phyloP scores from a whole-genome alignment of 2,329 filamentous ascomycete genomes.

The Aureobasidium leucospermi region DNA sequence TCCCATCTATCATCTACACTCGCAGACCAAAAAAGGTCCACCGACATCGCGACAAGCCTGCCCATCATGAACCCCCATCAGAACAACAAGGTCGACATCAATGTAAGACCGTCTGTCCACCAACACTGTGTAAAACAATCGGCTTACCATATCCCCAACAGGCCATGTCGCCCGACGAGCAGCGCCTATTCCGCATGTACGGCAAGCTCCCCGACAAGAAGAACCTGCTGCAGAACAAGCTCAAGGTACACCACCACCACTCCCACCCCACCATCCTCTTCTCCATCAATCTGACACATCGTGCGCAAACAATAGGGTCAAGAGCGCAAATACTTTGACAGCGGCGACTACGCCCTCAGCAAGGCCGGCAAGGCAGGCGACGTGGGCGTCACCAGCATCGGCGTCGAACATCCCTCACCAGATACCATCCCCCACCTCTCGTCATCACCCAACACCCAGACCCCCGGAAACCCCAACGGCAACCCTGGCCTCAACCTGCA shows the following conservation, averaged over 20 bases:
- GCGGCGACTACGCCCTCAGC: conserved; percentile 87
- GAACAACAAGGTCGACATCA: conserved; percentile 97
- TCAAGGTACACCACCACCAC: conserved; percentile 53
- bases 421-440: conserved; percentile 33
- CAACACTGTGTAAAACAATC: background rate
- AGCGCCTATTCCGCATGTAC: conserved; percentile 92
- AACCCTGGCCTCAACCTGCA: conserved; percentile 22
- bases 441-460: conserved; percentile 19
- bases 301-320: conserved; percentile 25
- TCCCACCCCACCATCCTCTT: background rate
- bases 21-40: background rate
- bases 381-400: conserved; percentile 86
- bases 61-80: conserved; percentile 81
- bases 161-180: conserved; percentile 90
- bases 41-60: background rate
- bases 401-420: conserved; percentile 76
- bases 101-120: conserved; percentile 52
- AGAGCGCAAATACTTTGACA: conserved; percentile 98
- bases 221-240: conserved; percentile 93
- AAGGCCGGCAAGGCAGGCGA: conserved; percentile 95
- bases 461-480: conserved; percentile 17
- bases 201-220: conserved; percentile 96
- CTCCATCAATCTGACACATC: background rate
- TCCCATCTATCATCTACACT: background rate
- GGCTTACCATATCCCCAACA: conserved; percentile 33